Evolutionary conservation across 805 yeast genomes (phyloP), one percentile per base, ranked within the genome.

Genomic region (Barnettozyma sucrosica): DNA sequence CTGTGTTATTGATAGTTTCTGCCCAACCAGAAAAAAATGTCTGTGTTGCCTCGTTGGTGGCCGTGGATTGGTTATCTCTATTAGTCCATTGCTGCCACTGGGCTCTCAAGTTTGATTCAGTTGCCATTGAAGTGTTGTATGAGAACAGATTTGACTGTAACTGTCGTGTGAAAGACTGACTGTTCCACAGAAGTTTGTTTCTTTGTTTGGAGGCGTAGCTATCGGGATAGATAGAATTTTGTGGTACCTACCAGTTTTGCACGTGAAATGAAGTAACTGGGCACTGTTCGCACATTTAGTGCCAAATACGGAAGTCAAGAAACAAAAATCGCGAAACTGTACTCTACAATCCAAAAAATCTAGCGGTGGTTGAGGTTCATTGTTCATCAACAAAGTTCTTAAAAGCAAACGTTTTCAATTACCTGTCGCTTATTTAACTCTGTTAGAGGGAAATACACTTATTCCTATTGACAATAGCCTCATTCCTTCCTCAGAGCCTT

Each of bases 61-160:
- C 65, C 52, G 47, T 52, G 49, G 44, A 62, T 49, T 44, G 56
- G 39, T 47, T 66, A 50, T 43, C 68, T 24, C 50, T 58, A 58
- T 46, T 38, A 14, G 66, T 64, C 75, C 75, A 71, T 21, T 65
- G 63, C 41, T 62, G 63, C 55, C 71, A 60, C 16, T 73, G 72
- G 38, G 68, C 70, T 46, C 74, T 58, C 9, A 71, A 56, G 25
- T 61, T 55, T 9, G 60, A 50, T 20, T 56, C 62, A 34, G 57
- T 57, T 20, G 48, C 48, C 49, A 46, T 41, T 26, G n/a, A n/a
- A n/a, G 5, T 39, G 21, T 20, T 34, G 21, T 34, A 18, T 2
- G 3, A 28, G 32, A 14, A 7, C 28, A 25, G 11, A 25, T 3
- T 7, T 25, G 28, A 9, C 4, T 18, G 36, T 14, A 32, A 3